Conservation (phyloP, 2,329 filamentous ascomycete genomes). For the Ceratocystis huliohia region DNA sequence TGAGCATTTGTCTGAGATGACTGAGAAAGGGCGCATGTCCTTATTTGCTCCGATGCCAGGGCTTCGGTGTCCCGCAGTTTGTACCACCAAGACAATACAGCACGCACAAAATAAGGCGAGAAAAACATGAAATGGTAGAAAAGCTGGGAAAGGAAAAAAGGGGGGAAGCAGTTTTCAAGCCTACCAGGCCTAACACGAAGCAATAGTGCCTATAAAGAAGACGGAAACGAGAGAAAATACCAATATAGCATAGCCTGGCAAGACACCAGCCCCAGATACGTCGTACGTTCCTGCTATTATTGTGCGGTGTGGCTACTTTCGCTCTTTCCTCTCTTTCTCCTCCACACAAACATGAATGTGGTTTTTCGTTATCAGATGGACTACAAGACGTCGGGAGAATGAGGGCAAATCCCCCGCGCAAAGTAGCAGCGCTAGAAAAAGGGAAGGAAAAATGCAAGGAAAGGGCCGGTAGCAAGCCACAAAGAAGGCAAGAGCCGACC, state of each 20-base stretch:
- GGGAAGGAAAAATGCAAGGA: not conserved
- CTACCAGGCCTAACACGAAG: too few relatives aligned
- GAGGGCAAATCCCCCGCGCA: not conserved
- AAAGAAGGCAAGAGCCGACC: not conserved
- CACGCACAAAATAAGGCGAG: not conserved
- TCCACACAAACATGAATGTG: not conserved
- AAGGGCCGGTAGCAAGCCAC: not conserved
- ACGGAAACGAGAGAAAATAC: too few relatives aligned
- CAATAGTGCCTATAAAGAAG: too few relatives aligned
- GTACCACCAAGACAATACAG: not conserved
- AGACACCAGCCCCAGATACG: too few relatives aligned
- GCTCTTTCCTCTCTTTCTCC: not conserved
- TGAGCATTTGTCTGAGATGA: too few relatives aligned
- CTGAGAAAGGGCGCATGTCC: too few relatives aligned
- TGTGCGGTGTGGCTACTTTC: too few relatives aligned
- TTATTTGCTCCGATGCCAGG: too few relatives aligned
- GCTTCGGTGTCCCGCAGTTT: not conserved
- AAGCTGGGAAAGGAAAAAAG: too few relatives aligned
- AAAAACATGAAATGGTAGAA: not conserved
- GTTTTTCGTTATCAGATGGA: slow-evolving; percentile 2
- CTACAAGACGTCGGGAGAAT: not conserved
- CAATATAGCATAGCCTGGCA: too few relatives aligned
- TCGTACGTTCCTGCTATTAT: too few relatives aligned
- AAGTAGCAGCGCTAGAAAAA: slow-evolving; percentile 3
- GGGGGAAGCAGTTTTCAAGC: too few relatives aligned